These are phyloP conservation scores for Ustilago xerochloae DNA, from an alignment of 1,284 basidiomycete species.

Conservation along the genomic window DNA sequence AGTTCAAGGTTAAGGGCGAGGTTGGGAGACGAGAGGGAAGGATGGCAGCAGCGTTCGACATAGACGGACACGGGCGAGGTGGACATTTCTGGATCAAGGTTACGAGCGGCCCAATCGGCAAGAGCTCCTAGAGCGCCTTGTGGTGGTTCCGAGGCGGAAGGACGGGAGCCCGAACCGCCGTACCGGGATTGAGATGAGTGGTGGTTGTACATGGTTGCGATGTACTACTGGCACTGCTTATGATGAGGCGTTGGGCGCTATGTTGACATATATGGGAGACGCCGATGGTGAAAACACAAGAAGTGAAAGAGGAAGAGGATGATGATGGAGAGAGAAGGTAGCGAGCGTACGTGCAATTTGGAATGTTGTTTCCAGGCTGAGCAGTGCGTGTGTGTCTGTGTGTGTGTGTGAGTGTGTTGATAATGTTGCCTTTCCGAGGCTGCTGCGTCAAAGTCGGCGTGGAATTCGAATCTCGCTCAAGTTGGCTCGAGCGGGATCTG, in stretches of 20 bases:
- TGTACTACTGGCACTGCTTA: background rate
- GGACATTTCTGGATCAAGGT: constrained; percentile 54
- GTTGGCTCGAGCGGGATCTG: constrained; percentile 1
- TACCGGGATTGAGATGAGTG: constrained; percentile 36
- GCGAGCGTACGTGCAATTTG: background rate
- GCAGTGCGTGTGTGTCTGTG: background rate
- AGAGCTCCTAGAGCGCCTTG: constrained; percentile 48
- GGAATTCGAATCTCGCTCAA: background rate
- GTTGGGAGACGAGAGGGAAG: constrained; percentile 86
- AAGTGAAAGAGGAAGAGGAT: background rate
- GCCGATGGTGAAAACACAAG: background rate
- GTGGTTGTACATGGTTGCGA: constrained; percentile 43
- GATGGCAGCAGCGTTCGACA: constrained; percentile 83
- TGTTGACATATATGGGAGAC: background rate
- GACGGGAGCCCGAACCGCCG: constrained; percentile 30
- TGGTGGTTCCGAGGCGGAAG: constrained; percentile 25
- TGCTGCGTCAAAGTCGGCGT: background rate
- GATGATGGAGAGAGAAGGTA: background rate
- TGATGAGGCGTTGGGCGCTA: background rate
- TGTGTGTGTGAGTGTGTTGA: too few relatives aligned
- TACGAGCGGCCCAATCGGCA: constrained; percentile 62
- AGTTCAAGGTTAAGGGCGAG: constrained; percentile 92
- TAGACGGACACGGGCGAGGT: constrained; percentile 52
- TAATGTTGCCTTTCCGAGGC: too few relatives aligned
- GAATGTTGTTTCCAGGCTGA: background rate